These are phyloP conservation scores for Chytriomyces sp. DNA, from an alignment of 192 early-diverging fungal genomes.

Conservation along the genomic window DNA sequence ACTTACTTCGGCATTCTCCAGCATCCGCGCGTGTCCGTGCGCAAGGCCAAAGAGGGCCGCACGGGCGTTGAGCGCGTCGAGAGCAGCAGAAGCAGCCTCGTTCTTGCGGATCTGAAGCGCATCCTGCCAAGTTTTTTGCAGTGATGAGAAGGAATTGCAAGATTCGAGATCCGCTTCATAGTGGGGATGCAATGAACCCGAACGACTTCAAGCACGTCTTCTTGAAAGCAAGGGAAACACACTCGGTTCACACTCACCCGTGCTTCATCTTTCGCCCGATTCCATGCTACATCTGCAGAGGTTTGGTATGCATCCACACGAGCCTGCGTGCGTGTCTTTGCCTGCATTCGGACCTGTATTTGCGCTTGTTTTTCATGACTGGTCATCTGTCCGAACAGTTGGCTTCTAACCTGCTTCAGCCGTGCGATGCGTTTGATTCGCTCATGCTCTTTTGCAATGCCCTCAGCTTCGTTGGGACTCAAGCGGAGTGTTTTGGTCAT, in stretches of 20 bases:
- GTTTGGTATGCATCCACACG: slow-evolving; percentile 10
- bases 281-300: slow-evolving; percentile 4
- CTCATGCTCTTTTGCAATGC: neutral
- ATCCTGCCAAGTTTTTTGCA: neutral
- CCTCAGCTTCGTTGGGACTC: slow-evolving; percentile 16
- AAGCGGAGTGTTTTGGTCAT: slow-evolving; percentile 5
- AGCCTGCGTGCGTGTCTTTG: neutral
- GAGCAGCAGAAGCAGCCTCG: neutral
- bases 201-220: too few species aligned
- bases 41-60: slow-evolving; percentile 19
- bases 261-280: neutral
- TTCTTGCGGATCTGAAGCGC: neutral
- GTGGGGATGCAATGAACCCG: neutral
- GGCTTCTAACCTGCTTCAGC: neutral
- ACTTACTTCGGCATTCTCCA: slow-evolving; percentile 1
- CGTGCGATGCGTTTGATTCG: slow-evolving; percentile 4
- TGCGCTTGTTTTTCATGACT: neutral
- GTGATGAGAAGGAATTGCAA: neutral
- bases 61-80: neutral
- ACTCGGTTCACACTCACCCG: neutral
- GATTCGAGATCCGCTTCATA: neutral
- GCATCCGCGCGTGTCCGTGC: slow-evolving; percentile 4
- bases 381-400: neutral
- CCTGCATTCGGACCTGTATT: slow-evolving; percentile 18
- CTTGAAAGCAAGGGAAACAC: too few species aligned